Percentiles rank a stretch among this genome's conserved stretches.
Evolutionary conservation across 345 rosid genomes (phyloP).

Genomic region (Arabidopsis arenosa): DNA sequence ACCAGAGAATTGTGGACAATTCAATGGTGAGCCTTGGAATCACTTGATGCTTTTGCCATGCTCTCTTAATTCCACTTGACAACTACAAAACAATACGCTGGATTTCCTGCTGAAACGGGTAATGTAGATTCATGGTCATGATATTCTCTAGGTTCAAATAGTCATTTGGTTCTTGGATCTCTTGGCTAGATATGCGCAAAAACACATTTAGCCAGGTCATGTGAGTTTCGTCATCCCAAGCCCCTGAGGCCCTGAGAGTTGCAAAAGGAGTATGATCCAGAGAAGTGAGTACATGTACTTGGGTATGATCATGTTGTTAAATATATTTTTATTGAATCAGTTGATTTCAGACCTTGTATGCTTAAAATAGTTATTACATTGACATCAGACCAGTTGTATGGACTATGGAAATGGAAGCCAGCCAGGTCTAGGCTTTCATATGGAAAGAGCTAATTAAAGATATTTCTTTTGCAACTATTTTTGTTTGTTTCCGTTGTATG

Average conservation of each 20-base stretch:
- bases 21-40: background rate
- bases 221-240: background rate
- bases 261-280: background rate
- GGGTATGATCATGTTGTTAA: background rate
- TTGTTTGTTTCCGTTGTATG: conserved; percentile 5
- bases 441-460: background rate
- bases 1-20: background rate
- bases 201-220: background rate
- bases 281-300: background rate
- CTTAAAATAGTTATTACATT: no score
- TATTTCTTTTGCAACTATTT: background rate
- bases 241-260: background rate
- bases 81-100: background rate
- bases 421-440: background rate
- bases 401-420: background rate
- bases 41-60: background rate
- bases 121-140: background rate
- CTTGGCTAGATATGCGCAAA: background rate
- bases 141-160: background rate
- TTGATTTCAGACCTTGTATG: background rate
- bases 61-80: background rate
- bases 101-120: background rate
- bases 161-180: background rate
- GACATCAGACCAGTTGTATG: no score
- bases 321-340: background rate